Evolutionary conservation across 768 basidiomycete genomes (phyloP), one percentile per base, ranked within the genome.

Genomic region (Royoungia palumana): DNA sequence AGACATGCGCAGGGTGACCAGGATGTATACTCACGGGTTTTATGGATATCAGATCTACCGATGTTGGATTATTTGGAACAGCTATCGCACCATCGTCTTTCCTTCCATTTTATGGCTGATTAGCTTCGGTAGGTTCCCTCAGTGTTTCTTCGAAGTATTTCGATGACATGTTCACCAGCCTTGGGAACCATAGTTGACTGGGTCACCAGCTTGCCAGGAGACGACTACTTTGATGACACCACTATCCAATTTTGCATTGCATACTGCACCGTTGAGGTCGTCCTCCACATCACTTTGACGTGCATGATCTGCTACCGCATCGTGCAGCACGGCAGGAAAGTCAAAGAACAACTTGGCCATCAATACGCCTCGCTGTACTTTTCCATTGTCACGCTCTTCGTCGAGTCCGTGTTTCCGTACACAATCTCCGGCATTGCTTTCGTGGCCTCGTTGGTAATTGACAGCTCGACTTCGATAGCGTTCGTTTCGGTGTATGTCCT

Each of bases 61-160:
- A 19, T 67, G 64, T 46, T 70, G 50, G 24, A 58, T 68, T 16
- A 57, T 72, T 11, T 72, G 64, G 63, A 45, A 49, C n/a, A 16
- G 20, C 20, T n/a, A 41, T n/a, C n/a, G 36, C n/a, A 19, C 43
- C 21, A 25, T 50, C 14, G 20, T 46, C 11, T 34, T 56, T 19
- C 54, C 55, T 1, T 30, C 19, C 42, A 20, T 55, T 11, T 27
- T 56, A 21, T 56, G 54, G 54, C 8, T 44, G 16, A 45, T 32
- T n/a, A 20, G 35, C 36, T 41, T 35, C 17, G 35, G 44, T 14
- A 24, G 32, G 32, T 38, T 5, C 14, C 22, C 12, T 16, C 16
- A 10, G 19, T 17, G 20, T 7, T n/a, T 6, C 21, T 4, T 39
- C 35, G n/a, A 21, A 27, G 14, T 16, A 6, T 16, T 6, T 16